Base-by-base conservation (phyloP, 2,329 filamentous ascomycete species). In the Hypomyces perniciosus region DNA sequence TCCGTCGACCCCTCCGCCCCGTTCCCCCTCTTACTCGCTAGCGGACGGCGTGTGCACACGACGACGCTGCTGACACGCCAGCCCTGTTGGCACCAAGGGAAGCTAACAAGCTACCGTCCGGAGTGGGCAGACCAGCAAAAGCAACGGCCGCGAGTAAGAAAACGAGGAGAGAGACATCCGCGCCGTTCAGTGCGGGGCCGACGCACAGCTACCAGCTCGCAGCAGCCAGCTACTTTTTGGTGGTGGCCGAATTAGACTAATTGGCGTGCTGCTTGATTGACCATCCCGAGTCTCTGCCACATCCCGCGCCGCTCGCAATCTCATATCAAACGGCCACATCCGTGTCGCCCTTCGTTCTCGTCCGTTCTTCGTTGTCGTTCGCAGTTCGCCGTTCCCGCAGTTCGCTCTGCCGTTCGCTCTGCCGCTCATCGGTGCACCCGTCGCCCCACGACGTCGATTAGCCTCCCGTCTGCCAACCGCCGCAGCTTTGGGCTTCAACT, bases 161-260 rank as follows among this genome's bases (percentile, higher is more conserved):
- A 48, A 47, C 56, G 48, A 53, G 51, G 54, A 54, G 47, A 59
- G 53, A 60, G 56, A 59, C 58, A 60, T 53, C 49, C 45, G 39
- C 44, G 35, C 49, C 44, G 53, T 52, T 54, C 41, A 44, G 54
- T 55, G 57, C 50, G 57, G 52, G 54, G 54, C 51, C 44, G 42
- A 31, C 47, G 38, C 20, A 20, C 20, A 20, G 20, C 20, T 20
- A 20, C 20, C 20, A 20, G 20, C 20, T 20, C 20, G 20, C 51
- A 50, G 44, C 49, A 47, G 42, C 46, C 42, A 46, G 45, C 46
- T 38, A 41, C 33, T 37, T 34, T 41, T 8, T 44, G 49, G 50
- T 49, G 41, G 48, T 45, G 41, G 34, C 41, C 26, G 35, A 29
- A 30, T 33, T 43, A 27, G 34, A 49, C 46, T 49, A 52, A 44